Evolutionary conservation across 495 filamentous ascomycete species (phyloP).

Genomic region (Podospora fimiseda): DNA sequence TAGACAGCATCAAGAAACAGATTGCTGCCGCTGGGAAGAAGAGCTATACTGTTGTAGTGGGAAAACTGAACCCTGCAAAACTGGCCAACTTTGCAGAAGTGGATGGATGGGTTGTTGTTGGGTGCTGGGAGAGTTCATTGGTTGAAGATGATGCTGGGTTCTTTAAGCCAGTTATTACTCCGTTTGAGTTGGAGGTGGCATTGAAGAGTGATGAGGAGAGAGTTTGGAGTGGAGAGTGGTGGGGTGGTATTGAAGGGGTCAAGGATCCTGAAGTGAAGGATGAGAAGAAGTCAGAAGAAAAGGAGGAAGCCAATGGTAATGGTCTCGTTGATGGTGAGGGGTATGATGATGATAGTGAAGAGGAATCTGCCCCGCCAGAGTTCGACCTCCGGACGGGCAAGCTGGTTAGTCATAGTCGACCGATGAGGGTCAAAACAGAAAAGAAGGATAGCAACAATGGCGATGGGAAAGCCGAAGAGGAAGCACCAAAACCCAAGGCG

Average conservation of each 20-base stretch:
- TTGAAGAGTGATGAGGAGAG: constrained; percentile 63
- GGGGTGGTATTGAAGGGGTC: constrained; percentile 62
- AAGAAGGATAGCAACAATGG: constrained; percentile 10
- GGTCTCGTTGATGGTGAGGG: constrained; percentile 11
- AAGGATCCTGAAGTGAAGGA: background rate
- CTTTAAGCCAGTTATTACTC: constrained; percentile 81
- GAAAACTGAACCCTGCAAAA: constrained; percentile 92
- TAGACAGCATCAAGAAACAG: constrained; percentile 60
- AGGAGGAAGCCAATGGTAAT: constrained; percentile 9
- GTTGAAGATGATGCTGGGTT: constrained; percentile 74
- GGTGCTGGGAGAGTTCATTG: constrained; percentile 94
- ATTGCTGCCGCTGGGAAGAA: constrained; percentile 82
- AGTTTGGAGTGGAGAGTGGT: constrained; percentile 72
- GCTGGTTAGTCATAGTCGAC: constrained; percentile 75
- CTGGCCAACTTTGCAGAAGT: constrained; percentile 94
- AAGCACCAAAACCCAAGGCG: background rate
- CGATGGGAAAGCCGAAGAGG: constrained; percentile 17
- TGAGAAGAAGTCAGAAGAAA: background rate
- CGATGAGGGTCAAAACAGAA: constrained; percentile 48
- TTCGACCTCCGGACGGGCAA: constrained; percentile 86
- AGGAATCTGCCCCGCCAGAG: constrained; percentile 66
- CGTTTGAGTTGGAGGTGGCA: constrained; percentile 78
- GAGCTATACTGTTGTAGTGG: constrained; percentile 90
- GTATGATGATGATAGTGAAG: constrained; percentile 25
- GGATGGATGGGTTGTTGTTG: constrained; percentile 93